A percentile compares a stretch with the other conserved stretches of the same genome.
Evolutionary conservation across 2,329 filamentous ascomycete genomes (phyloP).

Genomic region (Clonostachys rhizophaga): DNA sequence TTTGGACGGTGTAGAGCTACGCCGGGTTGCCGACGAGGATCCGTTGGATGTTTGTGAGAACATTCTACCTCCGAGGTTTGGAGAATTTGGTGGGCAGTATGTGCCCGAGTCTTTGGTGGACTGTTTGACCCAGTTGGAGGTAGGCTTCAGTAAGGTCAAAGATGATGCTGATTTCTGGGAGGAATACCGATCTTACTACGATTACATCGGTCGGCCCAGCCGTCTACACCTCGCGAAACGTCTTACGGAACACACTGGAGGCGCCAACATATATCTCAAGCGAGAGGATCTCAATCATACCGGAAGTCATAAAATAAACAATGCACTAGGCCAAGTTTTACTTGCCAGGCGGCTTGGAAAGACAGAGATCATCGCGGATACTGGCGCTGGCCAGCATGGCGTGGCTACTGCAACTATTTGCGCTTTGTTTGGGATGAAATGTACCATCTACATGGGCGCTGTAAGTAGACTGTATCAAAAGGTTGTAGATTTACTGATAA

Average conservation of each 20-base stretch:
- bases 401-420: conserved; percentile 93
- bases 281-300: conserved; percentile 91
- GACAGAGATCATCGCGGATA: conserved; percentile 89
- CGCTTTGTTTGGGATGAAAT: conserved; percentile 90
- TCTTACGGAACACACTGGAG: conserved; percentile 74
- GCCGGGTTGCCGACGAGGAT: conserved; percentile 60
- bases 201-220: conserved; percentile 89
- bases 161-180: conserved; percentile 94
- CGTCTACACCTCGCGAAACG: conserved; percentile 75
- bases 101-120: conserved; percentile 98
- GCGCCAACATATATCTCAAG: conserved; percentile 90
- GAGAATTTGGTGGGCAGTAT: conserved; percentile 95
- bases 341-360: conserved; percentile 78
- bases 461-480: conserved; percentile 81
- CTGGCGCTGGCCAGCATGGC: conserved; percentile 87
- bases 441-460: conserved; percentile 89
- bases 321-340: conserved; percentile 81
- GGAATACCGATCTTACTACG: conserved; percentile 92
- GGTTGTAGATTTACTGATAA: too few relatives aligned
- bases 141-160: conserved; percentile 81
- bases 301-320: conserved; percentile 94
- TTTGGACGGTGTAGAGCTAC: conserved; percentile 11
- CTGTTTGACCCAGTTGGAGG: conserved; percentile 84
- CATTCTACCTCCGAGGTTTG: conserved; percentile 84
- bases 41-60: conserved; percentile 51